Evolutionary conservation across 2,329 filamentous ascomycete species (phyloP), one percentile per base, ranked within the genome.

Genomic region (Trichoderma sp.): DNA sequence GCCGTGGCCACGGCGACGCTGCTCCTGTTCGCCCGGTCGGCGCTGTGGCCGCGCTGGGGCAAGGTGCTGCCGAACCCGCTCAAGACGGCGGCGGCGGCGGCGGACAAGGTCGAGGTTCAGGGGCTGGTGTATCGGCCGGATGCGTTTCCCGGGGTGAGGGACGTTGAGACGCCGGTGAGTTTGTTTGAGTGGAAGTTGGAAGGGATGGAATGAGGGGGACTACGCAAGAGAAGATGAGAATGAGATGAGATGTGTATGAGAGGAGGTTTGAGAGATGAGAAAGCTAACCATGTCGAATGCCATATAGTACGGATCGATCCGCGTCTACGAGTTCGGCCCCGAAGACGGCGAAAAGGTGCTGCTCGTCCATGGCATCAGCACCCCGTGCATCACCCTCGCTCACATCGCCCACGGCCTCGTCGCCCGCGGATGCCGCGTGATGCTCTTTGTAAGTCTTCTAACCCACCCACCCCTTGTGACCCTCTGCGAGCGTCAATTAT

Each of bases 281-380:
- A 19, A n/a, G 15, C 15, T 12, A 28, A 26, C 47, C 48, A 19
- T 47, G 12, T 57, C 10, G 30, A 3, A 24, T 34, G 15, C 19
- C 10, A 34, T 48, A 3, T 6, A 85, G 72, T 93, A 92, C 74
- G 92, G 92, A 57, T 87, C 82, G 41, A 88, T 93, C 63, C 82
- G 90, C 44, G 89, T 91, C 24, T 95, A 95, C 74, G 92, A 96
- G 79, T 96, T 90, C 78, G 92, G 92, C 1, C 90, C 91, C 1
- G 83, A 87, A 58, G 77, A 85, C 62, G 92, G 92, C 7, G 82
- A 85, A 52, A 93, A 90, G 71, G 88, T 95, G 5, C 77, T 96
- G 17, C 82, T 96, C 41, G 81, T 96, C 9, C 92, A 96, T 74
- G 92, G 92, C 51, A 94, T 96, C 73, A 92, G 88, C 67, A 96